Evolutionary conservation across 1,139 yeast species (phyloP).

Genomic region (Yamadazyma oceani): DNA sequence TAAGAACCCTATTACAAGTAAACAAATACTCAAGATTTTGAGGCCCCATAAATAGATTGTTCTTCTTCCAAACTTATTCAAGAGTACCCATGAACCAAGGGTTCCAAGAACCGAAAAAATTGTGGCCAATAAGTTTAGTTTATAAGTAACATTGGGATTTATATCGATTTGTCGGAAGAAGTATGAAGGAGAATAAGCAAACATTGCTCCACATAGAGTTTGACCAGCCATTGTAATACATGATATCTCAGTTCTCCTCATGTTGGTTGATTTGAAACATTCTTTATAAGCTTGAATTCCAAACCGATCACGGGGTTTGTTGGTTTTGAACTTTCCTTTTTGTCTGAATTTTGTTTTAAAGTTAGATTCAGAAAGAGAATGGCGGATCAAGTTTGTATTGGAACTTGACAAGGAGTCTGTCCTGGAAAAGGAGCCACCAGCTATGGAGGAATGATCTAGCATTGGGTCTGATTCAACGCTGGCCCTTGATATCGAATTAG

Average conservation of each 20-base stretch:
- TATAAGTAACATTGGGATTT: conserved; percentile 17
- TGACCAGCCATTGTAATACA: conserved; percentile 24
- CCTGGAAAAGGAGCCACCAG: neutral
- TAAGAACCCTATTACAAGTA: conserved; percentile 27
- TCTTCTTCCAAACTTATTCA: conserved; percentile 21
- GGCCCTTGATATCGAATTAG: neutral
- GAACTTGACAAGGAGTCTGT: neutral
- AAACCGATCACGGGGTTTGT: neutral
- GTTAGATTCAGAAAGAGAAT: neutral
- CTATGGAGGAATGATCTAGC: too few species aligned
- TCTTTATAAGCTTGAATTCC: conserved; percentile 9
- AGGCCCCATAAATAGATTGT: conserved; percentile 24
- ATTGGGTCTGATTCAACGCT: too few species aligned
- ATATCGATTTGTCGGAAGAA: conserved; percentile 24
- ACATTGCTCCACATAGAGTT: conserved; percentile 21
- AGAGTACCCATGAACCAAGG: conserved; percentile 21
- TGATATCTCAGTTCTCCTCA: conserved; percentile 24
- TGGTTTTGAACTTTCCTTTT: too few species aligned
- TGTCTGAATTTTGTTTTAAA: too few species aligned
- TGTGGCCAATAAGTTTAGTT: conserved; percentile 25
- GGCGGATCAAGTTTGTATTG: neutral
- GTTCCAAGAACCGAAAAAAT: conserved; percentile 21
- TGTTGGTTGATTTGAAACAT: conserved; percentile 22
- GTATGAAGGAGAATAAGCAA: conserved; percentile 24
- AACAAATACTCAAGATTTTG: conserved; percentile 18